Evolutionary conservation across 2,329 filamentous ascomycete species (phyloP), one percentile per base, ranked within the genome.

Genomic region (Graphilbum sp.): DNA sequence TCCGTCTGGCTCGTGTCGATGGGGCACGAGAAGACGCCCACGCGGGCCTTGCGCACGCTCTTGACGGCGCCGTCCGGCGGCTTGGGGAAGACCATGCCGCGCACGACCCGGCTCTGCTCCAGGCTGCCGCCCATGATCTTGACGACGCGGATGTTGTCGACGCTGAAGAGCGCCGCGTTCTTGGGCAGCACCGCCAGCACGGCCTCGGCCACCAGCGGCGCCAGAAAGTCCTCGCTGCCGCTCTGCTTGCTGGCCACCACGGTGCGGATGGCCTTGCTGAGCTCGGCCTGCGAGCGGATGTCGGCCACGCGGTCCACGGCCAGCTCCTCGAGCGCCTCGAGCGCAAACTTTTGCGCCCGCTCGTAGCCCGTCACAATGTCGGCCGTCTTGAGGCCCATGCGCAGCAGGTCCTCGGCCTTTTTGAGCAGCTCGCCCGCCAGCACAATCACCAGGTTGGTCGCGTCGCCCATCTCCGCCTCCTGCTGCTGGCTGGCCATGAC

Each of bases 401-500:
- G 76, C 52, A 98, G 67, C 55, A 98, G 66, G 60, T 96, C 87
- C 66, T 98, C 90, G 11, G 92, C 92, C 67, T 98, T 96, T 66
- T 83, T 86, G 51, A 98, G 67, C 52, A 98, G 67, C 67, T 98
- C 90, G 47, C 92, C 90, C 5, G 90, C 90, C 45, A 98, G 67
- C 39, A 98, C 72, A 54, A 98, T 96, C 51, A 98, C 90, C 58
- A 98, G 64, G 62, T 98, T 98, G 41, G 90, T 98, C 40, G 84
- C 90, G 63, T 98, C 92, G 42, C 90, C 90, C 84, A 98, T 94
- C 73, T 98, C 90, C 32, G 87, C 77, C 61, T 98, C 92, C 63
- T 98, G 92, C 65, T 98, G 90, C 62, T 98, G 90, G 59, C 82
- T 88, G 44, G 90, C 88, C 92, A 98, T 98, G 51, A 98, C 90